Evolutionary conservation across 2,329 filamentous ascomycete genomes (phyloP), one percentile per base, ranked within the genome.

Genomic region (Sarocladium strictum): DNA sequence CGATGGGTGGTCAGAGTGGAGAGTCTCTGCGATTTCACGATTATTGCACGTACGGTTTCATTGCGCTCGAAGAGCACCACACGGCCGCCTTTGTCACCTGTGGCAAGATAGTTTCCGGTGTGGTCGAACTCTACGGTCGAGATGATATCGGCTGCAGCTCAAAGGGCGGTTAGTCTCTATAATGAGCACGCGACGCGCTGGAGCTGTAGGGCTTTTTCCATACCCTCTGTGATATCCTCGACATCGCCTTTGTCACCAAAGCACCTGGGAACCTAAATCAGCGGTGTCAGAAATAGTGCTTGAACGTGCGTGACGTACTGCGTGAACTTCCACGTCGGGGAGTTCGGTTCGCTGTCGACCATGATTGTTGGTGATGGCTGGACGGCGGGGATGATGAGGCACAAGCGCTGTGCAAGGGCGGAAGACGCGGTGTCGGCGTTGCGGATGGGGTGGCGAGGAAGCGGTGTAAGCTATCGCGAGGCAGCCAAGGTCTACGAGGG

Each of bases 181-280:
- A 24, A 12, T 29, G 14, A 3, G 21, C 10, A 40, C 14, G 19
- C 50, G 32, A 53, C 32, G 50, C 50, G 32, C 17, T 27, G 37
- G 21, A 53, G 29, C 29, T 19, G 32, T 15, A 2, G 26, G 41
- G 12, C 32, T 50, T 41, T 51, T 38, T 59, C 60, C 73, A 65
- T 78, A 92, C 90, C 89, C 86, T 97, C 92, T 74, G 92, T 97
- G 72, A 97, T 97, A 72, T 97, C 92, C 74, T 97, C 94, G 62
- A 99, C 93, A 77, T 99, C 94, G 65, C 94, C 94, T 77, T 99
- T 99, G 78, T 99, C 94, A 74, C 94, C 94, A 76, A 99, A 99
- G 79, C 94, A 97, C 79, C 93, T 97, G 67, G 57, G n/a, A 56
- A 35, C n/a, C 11, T 55, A 45, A 26, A 59, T 65, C 60, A 68